These are phyloP conservation scores for Tolypocladium sp. DNA, from an alignment of 2,329 filamentous ascomycete genomes.

Conservation along the genomic window DNA sequence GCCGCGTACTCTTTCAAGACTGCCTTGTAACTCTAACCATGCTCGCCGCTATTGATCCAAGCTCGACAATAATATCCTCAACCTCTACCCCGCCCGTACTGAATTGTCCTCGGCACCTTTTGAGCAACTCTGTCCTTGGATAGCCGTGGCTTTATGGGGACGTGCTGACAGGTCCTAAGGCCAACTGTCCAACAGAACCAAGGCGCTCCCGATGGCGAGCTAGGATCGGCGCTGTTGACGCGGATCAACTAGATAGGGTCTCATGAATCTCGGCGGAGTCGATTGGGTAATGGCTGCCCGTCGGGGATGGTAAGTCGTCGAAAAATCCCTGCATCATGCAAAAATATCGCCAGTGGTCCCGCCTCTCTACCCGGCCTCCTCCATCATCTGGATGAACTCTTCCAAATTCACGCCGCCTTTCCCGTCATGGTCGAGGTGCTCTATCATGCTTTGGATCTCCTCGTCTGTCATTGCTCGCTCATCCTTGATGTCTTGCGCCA, in stretches of 20 bases:
- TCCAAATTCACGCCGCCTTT: constrained; percentile 70
- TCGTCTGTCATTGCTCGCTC: constrained; percentile 72
- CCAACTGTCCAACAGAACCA: background rate
- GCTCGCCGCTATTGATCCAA: background rate
- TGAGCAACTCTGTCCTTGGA: background rate
- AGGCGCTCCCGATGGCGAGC: background rate
- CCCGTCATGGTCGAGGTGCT: constrained; percentile 92
- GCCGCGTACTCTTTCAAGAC: background rate
- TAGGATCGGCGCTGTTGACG: background rate
- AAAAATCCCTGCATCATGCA: background rate
- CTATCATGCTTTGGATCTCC: constrained; percentile 91
- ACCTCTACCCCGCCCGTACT: background rate
- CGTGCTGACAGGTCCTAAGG: background rate
- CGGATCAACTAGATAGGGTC: background rate
- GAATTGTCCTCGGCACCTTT: background rate
- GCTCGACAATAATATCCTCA: background rate
- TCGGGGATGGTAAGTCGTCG: background rate
- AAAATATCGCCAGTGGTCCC: background rate
- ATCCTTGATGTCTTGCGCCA: constrained; percentile 86
- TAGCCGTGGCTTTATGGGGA: background rate
- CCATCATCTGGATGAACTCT: constrained; percentile 59
- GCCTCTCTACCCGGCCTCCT: constrained; percentile 25
- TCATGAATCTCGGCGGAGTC: background rate
- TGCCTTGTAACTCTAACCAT: background rate
- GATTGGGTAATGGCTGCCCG: background rate